Evolutionary conservation across 768 basidiomycete species (phyloP).

Genomic region (Paxillus rubicundulus): DNA sequence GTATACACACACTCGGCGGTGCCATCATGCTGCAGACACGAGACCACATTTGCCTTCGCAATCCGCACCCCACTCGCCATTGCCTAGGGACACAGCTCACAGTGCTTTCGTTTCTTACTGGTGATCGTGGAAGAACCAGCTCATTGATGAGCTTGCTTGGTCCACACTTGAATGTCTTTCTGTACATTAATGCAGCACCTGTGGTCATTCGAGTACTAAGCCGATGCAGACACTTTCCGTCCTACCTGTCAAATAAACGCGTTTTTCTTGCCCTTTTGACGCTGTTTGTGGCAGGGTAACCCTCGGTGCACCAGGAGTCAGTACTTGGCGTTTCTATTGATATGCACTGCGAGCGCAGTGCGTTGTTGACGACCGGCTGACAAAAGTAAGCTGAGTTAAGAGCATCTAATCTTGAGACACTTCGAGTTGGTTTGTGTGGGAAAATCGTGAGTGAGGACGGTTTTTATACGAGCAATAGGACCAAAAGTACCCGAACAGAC

Average conservation of each 20-base stretch:
- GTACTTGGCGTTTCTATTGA: no score
- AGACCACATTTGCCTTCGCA: neutral
- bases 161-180: constrained; percentile 78
- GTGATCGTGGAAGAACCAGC: constrained; percentile 63
- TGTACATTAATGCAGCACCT: constrained; percentile 30
- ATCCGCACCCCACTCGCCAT: constrained; percentile 52
- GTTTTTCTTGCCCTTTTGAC: neutral
- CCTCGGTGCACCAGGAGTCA: no score
- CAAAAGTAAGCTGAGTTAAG: no score
- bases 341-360: no score
- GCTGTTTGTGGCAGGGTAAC: no score
- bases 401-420: neutral
- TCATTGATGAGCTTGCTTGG: constrained; percentile 38
- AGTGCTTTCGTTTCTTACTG: constrained; percentile 80
- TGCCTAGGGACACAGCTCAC: constrained; percentile 75
- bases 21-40: neutral
- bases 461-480: constrained; percentile 6
- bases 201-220: constrained; percentile 82
- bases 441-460: neutral
- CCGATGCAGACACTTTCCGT: constrained; percentile 44
- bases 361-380: no score
- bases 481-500: neutral
- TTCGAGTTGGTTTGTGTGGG: constrained; percentile 9
- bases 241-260: neutral
- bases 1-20: neutral